Percentiles rank a stretch among this genome's conserved stretches.
Conservation (phyloP, 352 stramenopile genomes). For the Paralagenidium karlingii region DNA sequence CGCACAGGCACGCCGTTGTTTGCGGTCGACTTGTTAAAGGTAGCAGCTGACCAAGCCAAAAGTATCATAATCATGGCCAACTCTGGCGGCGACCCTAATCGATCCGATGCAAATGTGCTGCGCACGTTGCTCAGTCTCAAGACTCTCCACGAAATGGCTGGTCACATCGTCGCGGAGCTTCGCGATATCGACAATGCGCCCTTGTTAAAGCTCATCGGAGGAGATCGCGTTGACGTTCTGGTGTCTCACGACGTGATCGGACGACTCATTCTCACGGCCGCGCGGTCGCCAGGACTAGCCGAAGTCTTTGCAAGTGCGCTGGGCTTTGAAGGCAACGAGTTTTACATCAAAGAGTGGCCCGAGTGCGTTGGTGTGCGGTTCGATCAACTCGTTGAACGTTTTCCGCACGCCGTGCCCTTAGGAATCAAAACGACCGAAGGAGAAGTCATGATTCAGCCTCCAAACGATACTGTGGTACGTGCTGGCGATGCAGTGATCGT, state of each 20-base stretch:
- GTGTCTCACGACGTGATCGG: slow-evolving; percentile 84
- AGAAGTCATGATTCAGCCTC: slow-evolving; percentile 47
- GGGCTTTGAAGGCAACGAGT: slow-evolving; percentile 81
- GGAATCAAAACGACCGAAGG: slow-evolving; percentile 51
- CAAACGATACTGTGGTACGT: slow-evolving; percentile 14
- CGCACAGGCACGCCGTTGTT: slow-evolving; percentile 66
- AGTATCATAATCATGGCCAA: slow-evolving; percentile 78
- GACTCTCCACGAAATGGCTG: slow-evolving; percentile 43
- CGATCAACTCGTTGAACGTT: slow-evolving; percentile 43
- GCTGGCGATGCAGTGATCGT: slow-evolving; percentile 66
- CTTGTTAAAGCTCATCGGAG: slow-evolving; percentile 69
- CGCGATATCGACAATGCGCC: slow-evolving; percentile 84
- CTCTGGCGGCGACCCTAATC: slow-evolving; percentile 59
- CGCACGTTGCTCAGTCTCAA: slow-evolving; percentile 74
- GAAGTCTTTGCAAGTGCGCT: slow-evolving; percentile 53
- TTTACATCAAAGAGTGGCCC: slow-evolving; percentile 83
- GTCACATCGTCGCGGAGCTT: slow-evolving; percentile 80
- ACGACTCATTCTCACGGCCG: slow-evolving; percentile 76
- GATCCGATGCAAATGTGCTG: slow-evolving; percentile 64
- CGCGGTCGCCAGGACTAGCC: slow-evolving; percentile 64
- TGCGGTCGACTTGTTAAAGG: slow-evolving; percentile 68
- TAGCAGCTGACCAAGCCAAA: slow-evolving; percentile 53
- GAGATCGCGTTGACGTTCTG: slow-evolving; percentile 69
- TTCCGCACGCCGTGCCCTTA: slow-evolving; percentile 71
- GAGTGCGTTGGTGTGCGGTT: slow-evolving; percentile 63